Percentiles rank a stretch among this genome's conserved stretches.
Conservation (phyloP, 306 rosid genomes). For the Echinosophora koreensis region DNA sequence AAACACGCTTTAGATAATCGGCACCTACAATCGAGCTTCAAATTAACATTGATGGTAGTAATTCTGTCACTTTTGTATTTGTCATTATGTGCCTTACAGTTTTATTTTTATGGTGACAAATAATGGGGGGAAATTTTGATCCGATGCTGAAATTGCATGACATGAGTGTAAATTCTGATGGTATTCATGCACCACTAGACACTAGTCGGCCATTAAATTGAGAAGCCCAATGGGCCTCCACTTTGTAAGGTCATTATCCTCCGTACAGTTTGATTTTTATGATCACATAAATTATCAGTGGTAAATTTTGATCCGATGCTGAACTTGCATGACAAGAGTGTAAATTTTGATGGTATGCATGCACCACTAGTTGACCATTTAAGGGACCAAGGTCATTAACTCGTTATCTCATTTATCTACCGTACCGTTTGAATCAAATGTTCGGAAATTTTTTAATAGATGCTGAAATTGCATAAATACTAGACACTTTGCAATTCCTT, state of each 20-base stretch:
- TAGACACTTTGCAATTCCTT: no score
- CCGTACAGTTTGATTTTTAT: constrained; percentile 22
- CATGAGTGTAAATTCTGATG: constrained; percentile 24
- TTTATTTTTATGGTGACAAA: constrained; percentile 38
- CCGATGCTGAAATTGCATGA: constrained; percentile 36
- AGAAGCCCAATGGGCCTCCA: no score
- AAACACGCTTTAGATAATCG: constrained; percentile 9
- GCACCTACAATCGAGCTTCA: constrained; percentile 15
- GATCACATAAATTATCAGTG: constrained; percentile 32
- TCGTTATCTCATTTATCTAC: no score
- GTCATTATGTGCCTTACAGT: constrained; percentile 11
- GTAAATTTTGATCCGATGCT: constrained; percentile 38
- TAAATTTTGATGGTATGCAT: constrained; percentile 20
- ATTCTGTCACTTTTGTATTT: constrained; percentile 6
- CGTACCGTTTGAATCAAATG: no score
- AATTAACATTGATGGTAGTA: not conserved
- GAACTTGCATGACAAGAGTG: constrained; percentile 30
- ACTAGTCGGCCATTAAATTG: not conserved
- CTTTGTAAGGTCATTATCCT: constrained; percentile 7
- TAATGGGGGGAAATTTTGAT: constrained; percentile 35
- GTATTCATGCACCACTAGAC: not conserved
- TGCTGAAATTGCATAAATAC: no score
- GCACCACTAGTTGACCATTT: not conserved
- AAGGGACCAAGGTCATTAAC: no score
- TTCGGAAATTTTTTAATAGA: no score